These are phyloP conservation scores for Boletus subcaerulescens DNA, from an alignment of 768 basidiomycete species.

Conservation along the genomic window DNA sequence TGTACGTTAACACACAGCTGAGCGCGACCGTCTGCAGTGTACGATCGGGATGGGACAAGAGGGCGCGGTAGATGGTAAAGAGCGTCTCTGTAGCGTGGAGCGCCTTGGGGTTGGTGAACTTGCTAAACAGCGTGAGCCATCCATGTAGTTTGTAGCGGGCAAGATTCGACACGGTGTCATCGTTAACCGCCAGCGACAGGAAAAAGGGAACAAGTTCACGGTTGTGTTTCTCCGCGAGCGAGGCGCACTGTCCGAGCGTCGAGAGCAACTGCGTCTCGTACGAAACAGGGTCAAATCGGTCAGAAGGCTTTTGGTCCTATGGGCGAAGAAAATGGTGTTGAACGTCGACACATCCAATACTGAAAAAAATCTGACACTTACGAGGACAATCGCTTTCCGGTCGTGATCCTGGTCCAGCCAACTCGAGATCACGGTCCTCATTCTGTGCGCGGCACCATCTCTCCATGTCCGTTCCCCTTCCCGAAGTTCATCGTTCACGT, in stretches of 20 bases:
- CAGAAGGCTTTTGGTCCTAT: conserved; percentile 41
- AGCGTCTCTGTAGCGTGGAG: conserved; percentile 67
- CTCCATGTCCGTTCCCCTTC: conserved; percentile 77
- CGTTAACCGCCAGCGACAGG: conserved; percentile 43
- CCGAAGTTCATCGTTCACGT: conserved; percentile 34
- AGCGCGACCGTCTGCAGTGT: conserved; percentile 72
- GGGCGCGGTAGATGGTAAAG: conserved; percentile 60
- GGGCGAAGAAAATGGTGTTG: not conserved
- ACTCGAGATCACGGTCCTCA: conserved; percentile 44
- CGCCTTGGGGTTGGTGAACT: conserved; percentile 92
- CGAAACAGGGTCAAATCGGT: conserved; percentile 67
- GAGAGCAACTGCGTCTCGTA: conserved; percentile 82
- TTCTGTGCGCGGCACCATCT: conserved; percentile 67
- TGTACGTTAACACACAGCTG: conserved; percentile 80
- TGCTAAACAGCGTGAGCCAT: conserved; percentile 86
- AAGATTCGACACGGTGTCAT: conserved; percentile 38
- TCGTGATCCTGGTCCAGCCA: conserved; percentile 42
- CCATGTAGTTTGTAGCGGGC: conserved; percentile 60
- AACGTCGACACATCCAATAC: not conserved
- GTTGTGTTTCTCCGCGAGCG: conserved; percentile 82
- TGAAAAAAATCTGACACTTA: conserved; percentile 18
- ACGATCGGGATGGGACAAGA: conserved; percentile 84
- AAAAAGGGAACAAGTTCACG: conserved; percentile 87
- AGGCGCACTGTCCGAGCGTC: conserved; percentile 63
- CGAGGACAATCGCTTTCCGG: conserved; percentile 33